Evolutionary conservation across 1,139 yeast genomes (phyloP), one percentile per base, ranked within the genome.

Genomic region (Diutina scorzettiae): DNA sequence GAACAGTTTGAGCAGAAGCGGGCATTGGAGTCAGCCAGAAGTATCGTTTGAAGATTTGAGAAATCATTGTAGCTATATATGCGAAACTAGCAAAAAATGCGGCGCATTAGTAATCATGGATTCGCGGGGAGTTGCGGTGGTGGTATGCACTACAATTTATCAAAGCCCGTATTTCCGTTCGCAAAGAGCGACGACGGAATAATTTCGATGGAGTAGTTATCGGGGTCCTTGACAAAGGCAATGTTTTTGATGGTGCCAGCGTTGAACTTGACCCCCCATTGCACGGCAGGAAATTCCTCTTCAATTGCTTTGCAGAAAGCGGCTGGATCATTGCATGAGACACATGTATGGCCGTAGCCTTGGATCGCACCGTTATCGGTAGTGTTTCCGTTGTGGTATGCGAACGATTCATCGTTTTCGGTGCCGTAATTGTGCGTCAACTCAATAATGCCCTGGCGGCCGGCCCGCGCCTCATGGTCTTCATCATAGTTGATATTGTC

Each of bases 381-480:
- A 41, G 64, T 54, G 59, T 87, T 86, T 45, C 96, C 95, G 50
- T 79, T 83, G 60, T 89, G 95, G 62, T 91, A 91, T 43, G 66
- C 59, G 63, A 86, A 84, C 12, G 71, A 69, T 11, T 73, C 69
- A 48, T 89, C 95, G 23, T 65, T 56, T 57, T 91, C 98, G 16
- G 97, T 84, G 24, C 97, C 98, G 80, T 86, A 87, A 63, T 91
- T 91, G 65, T 86, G 93, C 40, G 97, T 89, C 56, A 91, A 69
- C 62, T 91, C 98, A 43, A 91, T 62, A 8, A 91, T 60, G 21
- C 91, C 81, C 57, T 84, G 84, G 46, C 75, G 64, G 40, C 56
- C 51, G 28, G 71, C 59, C 52, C 66, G 71, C 1, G 51, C 53
- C 2, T 43, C 48, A 37, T 52, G 52, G 4, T 56, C 49, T 1